These are phyloP conservation scores for Stromatinia cepivora DNA, from an alignment of 2,329 filamentous ascomycete species.

Conservation along the genomic window DNA sequence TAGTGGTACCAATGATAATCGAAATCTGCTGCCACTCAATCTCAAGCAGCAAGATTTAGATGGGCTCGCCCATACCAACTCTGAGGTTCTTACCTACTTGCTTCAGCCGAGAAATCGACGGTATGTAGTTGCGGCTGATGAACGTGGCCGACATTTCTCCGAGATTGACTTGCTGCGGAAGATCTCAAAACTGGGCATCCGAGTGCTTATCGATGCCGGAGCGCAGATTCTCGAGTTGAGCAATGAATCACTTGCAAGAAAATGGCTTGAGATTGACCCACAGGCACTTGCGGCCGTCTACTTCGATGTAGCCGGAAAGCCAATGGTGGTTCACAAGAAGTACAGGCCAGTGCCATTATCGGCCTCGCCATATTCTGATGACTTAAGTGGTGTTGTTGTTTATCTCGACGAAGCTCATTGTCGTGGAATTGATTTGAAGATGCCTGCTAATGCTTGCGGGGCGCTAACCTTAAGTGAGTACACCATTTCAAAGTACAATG, in stretches of 20 bases:
- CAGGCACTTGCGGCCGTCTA: constrained; percentile 28
- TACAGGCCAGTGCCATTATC: constrained; percentile 30
- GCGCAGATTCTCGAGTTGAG: constrained; percentile 63
- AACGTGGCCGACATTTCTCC: constrained; percentile 43
- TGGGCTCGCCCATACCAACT: constrained; percentile 59
- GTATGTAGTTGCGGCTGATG: constrained; percentile 51
- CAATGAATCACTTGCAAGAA: constrained; percentile 40
- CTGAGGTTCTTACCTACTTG: constrained; percentile 60
- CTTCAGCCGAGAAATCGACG: constrained; percentile 52
- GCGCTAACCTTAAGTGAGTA: constrained; percentile 32
- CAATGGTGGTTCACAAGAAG: constrained; percentile 29
- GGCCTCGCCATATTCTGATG: constrained; percentile 32
- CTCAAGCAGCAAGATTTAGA: constrained; percentile 62
- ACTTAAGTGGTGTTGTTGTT: constrained; percentile 31
- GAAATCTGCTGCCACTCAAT: constrained; percentile 58
- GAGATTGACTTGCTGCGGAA: constrained; percentile 49
- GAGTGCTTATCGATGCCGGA: constrained; percentile 63
- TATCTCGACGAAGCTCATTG: constrained; percentile 38
- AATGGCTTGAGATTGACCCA: constrained; percentile 31
- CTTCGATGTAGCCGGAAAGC: constrained; percentile 29
- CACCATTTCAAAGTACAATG: no score
- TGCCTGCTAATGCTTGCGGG: constrained; percentile 27
- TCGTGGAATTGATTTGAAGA: constrained; percentile 35
- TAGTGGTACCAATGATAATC: constrained; percentile 69
- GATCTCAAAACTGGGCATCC: constrained; percentile 45